phyloP scores from a whole-genome alignment of 2,329 filamentous ascomycete species.

The Colletotrichum higginsianum region DNA sequence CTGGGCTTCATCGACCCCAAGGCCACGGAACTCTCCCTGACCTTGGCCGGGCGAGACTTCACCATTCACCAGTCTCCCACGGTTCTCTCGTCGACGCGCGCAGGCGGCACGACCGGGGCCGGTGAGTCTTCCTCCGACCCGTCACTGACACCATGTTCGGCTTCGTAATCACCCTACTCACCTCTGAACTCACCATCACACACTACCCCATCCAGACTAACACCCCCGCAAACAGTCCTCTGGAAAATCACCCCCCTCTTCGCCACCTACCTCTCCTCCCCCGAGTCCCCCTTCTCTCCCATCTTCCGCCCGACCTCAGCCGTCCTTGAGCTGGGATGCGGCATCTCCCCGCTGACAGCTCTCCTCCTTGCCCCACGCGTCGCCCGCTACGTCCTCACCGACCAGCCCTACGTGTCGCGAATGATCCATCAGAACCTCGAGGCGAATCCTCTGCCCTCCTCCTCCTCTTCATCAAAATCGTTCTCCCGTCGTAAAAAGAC shows the following conservation, averaged over 20 bases:
- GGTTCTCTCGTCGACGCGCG: conserved; percentile 82
- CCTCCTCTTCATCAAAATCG: conserved; percentile 17
- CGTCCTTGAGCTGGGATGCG: conserved; percentile 89
- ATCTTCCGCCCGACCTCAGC: conserved; percentile 69
- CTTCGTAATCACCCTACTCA: background rate
- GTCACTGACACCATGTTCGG: background rate
- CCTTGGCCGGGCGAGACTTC: conserved; percentile 78
- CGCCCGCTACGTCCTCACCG: conserved; percentile 81
- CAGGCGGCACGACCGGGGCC: conserved; percentile 70
- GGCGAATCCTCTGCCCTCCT: conserved; percentile 64
- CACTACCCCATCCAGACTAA: conserved; percentile 9
- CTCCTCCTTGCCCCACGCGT: conserved; percentile 76
- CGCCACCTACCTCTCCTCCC: conserved; percentile 81
- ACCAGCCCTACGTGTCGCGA: conserved; percentile 87
- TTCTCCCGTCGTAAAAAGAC: conserved; percentile 32
- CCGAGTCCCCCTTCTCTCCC: conserved; percentile 71
- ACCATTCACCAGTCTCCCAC: conserved; percentile 87
- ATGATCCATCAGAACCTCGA: conserved; percentile 83
- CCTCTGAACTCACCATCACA: conserved; percentile 18
- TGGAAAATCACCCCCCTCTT: conserved; percentile 93
- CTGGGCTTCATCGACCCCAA: conserved; percentile 88
- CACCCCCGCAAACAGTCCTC: conserved; percentile 69
- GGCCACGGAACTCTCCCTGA: conserved; percentile 75
- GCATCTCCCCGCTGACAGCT: conserved; percentile 85
- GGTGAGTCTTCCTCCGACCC: conserved; percentile 52